Evolutionary conservation across 148 eudicot genomes (phyloP), one percentile per base, ranked within the genome.

Genomic region (Diospyros kaki): DNA sequence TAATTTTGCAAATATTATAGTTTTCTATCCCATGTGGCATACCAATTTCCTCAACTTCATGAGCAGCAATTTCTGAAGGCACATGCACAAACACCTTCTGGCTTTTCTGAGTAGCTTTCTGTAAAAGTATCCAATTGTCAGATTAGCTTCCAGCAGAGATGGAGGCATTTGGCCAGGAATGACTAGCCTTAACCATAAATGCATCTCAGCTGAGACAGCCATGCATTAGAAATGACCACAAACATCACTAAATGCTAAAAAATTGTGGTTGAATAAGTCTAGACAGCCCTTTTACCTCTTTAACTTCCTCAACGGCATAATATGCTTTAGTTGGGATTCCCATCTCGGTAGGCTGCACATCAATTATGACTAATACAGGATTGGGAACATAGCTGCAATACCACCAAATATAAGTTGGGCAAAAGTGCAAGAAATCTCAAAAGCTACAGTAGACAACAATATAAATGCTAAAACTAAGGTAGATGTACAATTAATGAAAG

Each of bases 31-130:
- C 55, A n/a, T 6, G 63, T 15, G 43, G 14, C 72, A 11, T 85
- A 95, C 98, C 99, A 41, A 95, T 95, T 84, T 95, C 99, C 82
- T 95, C 99, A 70, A 95, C 99, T 80, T 95, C 97, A 81, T 94
- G 98, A 43, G 98, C 98, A 54, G 97, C 97, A 70, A 94, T 94
- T 84, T 94, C 98, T 2, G 98, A 94, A 56, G 92, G 90, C 80
- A 88, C 94, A 58, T 95, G 98, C 52, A 95, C 97, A 71, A 95
- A 95, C 1, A 95, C 96, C 82, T 92, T 95, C 84, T 95, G 93
- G 81, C 97, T 95, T 84, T 95, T 95, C 79, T 95, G 91, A 74
- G 98, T 95, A 1, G 98, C 97, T 86, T 95, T 92, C 98, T 94
- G 90, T 71, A 76, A 83, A 53, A 64, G 71, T 15, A 80, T 48